These are phyloP conservation scores for Camellia sinensis DNA, from an alignment of 148 eudicot species.

Conservation along the genomic window DNA sequence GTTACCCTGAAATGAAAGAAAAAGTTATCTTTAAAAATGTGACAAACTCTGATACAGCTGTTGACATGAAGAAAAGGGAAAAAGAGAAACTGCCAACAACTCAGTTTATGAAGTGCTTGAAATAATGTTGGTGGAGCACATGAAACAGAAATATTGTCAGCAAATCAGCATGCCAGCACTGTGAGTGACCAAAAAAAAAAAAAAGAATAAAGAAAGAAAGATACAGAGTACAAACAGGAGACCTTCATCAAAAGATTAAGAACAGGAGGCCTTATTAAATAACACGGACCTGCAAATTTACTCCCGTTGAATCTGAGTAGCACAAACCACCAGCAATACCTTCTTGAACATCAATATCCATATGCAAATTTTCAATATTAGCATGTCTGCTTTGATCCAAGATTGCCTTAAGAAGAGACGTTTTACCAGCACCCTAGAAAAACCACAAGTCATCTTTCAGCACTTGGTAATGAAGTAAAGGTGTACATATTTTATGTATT, in stretches of 20 bases:
- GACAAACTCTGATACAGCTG: not conserved
- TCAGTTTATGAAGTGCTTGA: not conserved
- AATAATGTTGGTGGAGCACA: not conserved
- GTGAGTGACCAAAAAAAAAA: not conserved
- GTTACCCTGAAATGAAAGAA: not conserved
- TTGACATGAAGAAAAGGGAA: not conserved
- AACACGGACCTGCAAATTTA: conserved; percentile 81
- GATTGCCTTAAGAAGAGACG: conserved; percentile 86
- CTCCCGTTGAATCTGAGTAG: conserved; percentile 77
- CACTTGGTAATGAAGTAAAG: conserved; percentile 11
- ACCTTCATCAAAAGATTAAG: not conserved
- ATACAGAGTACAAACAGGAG: conserved; percentile 1
- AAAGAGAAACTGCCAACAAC: not conserved
- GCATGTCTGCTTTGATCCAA: conserved; percentile 46
- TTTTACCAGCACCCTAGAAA: conserved; percentile 93
- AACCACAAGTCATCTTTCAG: conserved; percentile 13
- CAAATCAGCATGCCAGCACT: not conserved
- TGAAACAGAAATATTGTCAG: not conserved
- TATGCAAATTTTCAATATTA: conserved; percentile 42
- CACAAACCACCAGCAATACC: conserved; percentile 86
- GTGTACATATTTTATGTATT: not conserved
- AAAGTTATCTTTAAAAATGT: not conserved
- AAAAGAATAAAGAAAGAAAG: too few relatives aligned
- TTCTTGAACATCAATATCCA: conserved; percentile 68
- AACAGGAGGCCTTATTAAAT: conserved; percentile 8